phyloP scores from a whole-genome alignment of 1,139 yeast species.

The Yamadazyma jaroonii region DNA sequence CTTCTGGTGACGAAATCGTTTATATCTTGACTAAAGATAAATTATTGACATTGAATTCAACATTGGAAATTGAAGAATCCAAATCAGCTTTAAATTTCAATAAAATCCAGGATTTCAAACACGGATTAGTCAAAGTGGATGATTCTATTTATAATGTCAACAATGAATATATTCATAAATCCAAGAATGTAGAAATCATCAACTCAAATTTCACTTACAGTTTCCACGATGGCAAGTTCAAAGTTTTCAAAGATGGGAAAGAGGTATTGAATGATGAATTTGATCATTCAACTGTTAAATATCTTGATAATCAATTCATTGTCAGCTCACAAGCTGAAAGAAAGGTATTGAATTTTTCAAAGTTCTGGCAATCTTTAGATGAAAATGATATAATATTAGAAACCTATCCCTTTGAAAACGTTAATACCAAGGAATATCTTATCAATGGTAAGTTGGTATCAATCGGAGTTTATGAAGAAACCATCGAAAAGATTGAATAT shows the following conservation, averaged over 20 bases:
- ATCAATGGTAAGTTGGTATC: constrained; percentile 11
- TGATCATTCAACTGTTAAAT: constrained; percentile 3
- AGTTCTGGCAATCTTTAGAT: constrained; percentile 20
- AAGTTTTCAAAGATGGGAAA: constrained; percentile 7
- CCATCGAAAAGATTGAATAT: constrained; percentile 6
- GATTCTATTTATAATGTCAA: constrained; percentile 8
- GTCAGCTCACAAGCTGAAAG: constrained; percentile 12
- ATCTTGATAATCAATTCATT: constrained; percentile 6
- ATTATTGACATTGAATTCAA: constrained; percentile 11
- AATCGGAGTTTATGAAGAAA: constrained; percentile 4
- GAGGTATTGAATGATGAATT: constrained; percentile 6
- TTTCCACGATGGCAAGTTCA: constrained; percentile 7
- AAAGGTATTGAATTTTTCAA: constrained; percentile 27
- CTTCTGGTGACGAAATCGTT: constrained; percentile 9
- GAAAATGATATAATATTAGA: constrained; percentile 13
- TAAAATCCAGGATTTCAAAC: constrained; percentile 18
- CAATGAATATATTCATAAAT: constrained; percentile 2
- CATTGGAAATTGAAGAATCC: constrained; percentile 6
- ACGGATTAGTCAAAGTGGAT: constrained; percentile 15
- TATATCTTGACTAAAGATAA: constrained; percentile 14
- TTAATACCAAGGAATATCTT: constrained; percentile 10
- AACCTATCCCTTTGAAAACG: constrained; percentile 11
- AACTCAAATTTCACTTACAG: constrained; percentile 9
- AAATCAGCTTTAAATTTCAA: constrained; percentile 3
- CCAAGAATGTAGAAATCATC: constrained; percentile 5